phyloP scores from a whole-genome alignment of 331 rosid species.

The Arachis monticola region DNA sequence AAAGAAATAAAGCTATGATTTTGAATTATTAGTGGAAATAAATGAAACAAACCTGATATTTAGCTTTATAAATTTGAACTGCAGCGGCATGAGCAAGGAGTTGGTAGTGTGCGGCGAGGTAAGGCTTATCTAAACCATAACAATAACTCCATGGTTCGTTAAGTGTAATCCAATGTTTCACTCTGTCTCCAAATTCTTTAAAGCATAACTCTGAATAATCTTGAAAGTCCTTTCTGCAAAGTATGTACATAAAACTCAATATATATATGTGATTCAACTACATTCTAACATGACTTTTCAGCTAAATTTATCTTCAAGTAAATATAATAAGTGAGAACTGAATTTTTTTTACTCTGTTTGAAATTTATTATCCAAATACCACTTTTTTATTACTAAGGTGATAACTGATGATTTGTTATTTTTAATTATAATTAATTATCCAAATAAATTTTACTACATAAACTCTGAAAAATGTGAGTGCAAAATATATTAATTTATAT shows the following conservation, averaged over 20 bases:
- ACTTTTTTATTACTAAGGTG: too few relatives aligned
- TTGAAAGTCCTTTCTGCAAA: conserved; percentile 43
- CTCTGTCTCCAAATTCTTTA: conserved; percentile 52
- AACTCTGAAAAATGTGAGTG: too few relatives aligned
- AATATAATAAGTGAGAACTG: too few relatives aligned
- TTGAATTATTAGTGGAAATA: too few relatives aligned
- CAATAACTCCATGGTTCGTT: conserved; percentile 46
- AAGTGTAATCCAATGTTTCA: conserved; percentile 48
- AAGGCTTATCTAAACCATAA: conserved; percentile 43
- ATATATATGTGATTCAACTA: background rate
- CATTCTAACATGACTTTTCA: background rate
- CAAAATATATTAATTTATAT: too few relatives aligned
- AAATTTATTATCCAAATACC: too few relatives aligned
- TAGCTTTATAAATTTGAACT: conserved; percentile 40
- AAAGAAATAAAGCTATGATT: too few relatives aligned
- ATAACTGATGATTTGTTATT: too few relatives aligned
- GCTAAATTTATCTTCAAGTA: too few relatives aligned
- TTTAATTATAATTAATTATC: too few relatives aligned
- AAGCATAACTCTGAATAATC: conserved; percentile 48
- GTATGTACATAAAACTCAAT: background rate
- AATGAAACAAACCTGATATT: conserved; percentile 32
- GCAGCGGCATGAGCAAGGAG: conserved; percentile 52
- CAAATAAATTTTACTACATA: too few relatives aligned
- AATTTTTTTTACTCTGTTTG: too few relatives aligned
- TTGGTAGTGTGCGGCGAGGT: conserved; percentile 29